Evolutionary conservation across 495 filamentous ascomycete species (phyloP).

Genomic region (Thozetella sp.): DNA sequence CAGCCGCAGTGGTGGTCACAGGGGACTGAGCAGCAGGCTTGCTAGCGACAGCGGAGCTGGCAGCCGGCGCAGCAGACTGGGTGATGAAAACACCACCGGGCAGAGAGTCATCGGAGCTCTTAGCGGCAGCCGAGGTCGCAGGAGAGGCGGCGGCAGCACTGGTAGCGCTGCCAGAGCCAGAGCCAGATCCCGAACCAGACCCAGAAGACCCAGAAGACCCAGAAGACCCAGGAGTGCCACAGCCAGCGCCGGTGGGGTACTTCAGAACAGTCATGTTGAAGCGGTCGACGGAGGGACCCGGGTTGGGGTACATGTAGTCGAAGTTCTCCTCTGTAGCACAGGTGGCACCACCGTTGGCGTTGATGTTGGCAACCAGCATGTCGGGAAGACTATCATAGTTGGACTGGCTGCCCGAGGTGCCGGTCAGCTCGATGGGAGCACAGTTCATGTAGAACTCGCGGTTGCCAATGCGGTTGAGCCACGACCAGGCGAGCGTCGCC

Average conservation of each 20-base stretch:
- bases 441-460: constrained; percentile 98
- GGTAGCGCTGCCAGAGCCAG: constrained; percentile 13
- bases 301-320: constrained; percentile 56
- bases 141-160: constrained; percentile 1
- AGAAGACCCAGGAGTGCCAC: constrained; percentile 13
- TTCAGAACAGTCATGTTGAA: constrained; percentile 9
- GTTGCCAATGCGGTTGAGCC: constrained; percentile 90
- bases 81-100: constrained; percentile 16
- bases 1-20: constrained; percentile 4
- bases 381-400: constrained; percentile 66
- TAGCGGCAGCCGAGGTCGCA: constrained; percentile 6
- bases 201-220: neutral
- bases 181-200: constrained; percentile 16
- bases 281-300: constrained; percentile 53
- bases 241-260: constrained; percentile 7
- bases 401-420: constrained; percentile 45
- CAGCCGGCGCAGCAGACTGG: too few species aligned
- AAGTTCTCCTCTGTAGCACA: constrained; percentile 50
- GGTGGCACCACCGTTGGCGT: constrained; percentile 27
- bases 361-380: constrained; percentile 81
- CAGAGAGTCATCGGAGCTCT: too few species aligned
- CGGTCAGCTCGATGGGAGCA: constrained; percentile 67
- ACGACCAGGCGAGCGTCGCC: constrained; percentile 79
- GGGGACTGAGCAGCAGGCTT: neutral
- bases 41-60: neutral